Evolutionary conservation across 1,284 basidiomycete genomes (phyloP).

Genomic region (Rhodotorula sp.): DNA sequence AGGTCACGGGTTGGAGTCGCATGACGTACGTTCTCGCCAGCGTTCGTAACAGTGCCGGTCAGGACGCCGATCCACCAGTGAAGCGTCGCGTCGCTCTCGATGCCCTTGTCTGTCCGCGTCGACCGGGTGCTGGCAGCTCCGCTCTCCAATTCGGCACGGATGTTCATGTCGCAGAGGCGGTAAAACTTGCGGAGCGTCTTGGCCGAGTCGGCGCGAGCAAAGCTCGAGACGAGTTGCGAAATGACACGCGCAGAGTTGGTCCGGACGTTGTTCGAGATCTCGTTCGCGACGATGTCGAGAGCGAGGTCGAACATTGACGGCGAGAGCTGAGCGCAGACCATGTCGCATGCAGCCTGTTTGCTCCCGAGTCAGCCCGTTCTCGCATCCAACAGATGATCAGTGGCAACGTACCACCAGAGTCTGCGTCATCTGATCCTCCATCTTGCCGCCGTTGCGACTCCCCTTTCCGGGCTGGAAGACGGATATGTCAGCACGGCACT

Average conservation of each 20-base stretch:
- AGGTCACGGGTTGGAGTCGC: not conserved
- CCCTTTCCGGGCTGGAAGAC: slow-evolving; percentile 55
- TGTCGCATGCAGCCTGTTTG: slow-evolving; percentile 67
- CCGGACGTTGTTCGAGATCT: slow-evolving; percentile 77
- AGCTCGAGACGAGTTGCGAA: slow-evolving; percentile 81
- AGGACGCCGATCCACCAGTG: slow-evolving; percentile 88
- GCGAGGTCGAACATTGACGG: slow-evolving; percentile 83
- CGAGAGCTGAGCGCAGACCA: slow-evolving; percentile 83
- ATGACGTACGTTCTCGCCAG: slow-evolving; percentile 59
- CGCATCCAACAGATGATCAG: too few relatives aligned
- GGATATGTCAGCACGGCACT: not conserved
- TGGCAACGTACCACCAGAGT: slow-evolving; percentile 60
- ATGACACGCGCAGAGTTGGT: slow-evolving; percentile 87
- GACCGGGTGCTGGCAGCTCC: slow-evolving; percentile 91
- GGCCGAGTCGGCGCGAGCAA: slow-evolving; percentile 75
- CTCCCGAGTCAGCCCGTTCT: not conserved
- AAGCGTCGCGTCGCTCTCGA: slow-evolving; percentile 84
- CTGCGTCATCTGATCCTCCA: slow-evolving; percentile 78
- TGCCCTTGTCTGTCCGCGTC: slow-evolving; percentile 77
- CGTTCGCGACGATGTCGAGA: slow-evolving; percentile 79
- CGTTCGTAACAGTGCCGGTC: slow-evolving; percentile 73
- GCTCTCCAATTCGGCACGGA: slow-evolving; percentile 79
- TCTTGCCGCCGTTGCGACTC: slow-evolving; percentile 76
- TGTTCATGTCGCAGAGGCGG: slow-evolving; percentile 74
- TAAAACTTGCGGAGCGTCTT: slow-evolving; percentile 74